Evolutionary conservation across 2,329 filamentous ascomycete genomes (phyloP), one percentile per base, ranked within the genome.

Genomic region (Karstenula rhodostoma): DNA sequence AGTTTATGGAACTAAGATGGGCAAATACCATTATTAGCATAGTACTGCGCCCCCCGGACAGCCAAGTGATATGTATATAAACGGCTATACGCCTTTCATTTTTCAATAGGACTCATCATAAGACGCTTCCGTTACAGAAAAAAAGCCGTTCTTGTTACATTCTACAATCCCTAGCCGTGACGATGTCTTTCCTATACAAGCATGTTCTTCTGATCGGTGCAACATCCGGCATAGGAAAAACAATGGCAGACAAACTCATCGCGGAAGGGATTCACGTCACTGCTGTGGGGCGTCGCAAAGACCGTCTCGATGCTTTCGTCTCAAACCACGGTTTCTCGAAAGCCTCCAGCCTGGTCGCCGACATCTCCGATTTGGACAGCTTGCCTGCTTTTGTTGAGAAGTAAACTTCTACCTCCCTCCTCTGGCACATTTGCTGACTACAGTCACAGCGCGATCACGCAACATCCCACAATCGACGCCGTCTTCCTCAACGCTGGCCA

Each of bases 401-500:
- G 78, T 82, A 50, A 8, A 25, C 27, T 67, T 17, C 12, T 49
- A 23, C 46, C 2, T 8, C 40, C 27, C n/a, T 37, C 33, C 8
- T 8, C 37, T 27, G 23, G 5, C 4, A 10, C 12, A 12, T 4
- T 54, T 49, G 19, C 42, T 60, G 33, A 60, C 23, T 23, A 37
- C 4, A 5, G 23, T 10, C 4, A 27, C 25, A 74, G 71, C 15
- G 64, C 82, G 33, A 73, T 76, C 8, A 61, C 70, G 15, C 64
- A 69, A 0, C 79, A 85, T 67, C 83, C 85, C 0, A 75, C 81
- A 29, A 80, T 89, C 29, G 85, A 88, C 73, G 82, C 81, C 64
- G 69, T 89, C 27, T 73, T 89, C 57, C 75, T 89, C 53, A 88
- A 88, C 69, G 83, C 86, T 0, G 86, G 86, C 9, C 78, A 85